Evolutionary conservation across 441 rosid genomes (phyloP).

Genomic region (Erodium trifolium): DNA sequence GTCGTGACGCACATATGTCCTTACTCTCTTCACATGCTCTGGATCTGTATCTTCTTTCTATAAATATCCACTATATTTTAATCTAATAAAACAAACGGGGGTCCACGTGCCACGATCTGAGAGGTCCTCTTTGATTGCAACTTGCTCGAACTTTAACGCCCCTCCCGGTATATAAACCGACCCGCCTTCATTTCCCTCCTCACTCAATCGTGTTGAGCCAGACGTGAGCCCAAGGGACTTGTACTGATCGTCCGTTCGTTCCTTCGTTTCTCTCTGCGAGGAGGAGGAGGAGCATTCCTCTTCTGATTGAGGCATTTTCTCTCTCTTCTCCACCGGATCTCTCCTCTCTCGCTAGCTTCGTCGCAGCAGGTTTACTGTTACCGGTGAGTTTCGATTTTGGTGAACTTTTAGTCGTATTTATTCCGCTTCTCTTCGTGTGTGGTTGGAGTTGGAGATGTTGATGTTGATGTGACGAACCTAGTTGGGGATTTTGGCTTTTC

Average conservation of each 20-base stretch:
- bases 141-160: not conserved
- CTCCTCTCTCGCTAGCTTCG: not conserved
- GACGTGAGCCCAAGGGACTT: not conserved
- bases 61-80: not conserved
- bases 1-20: not conserved
- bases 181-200: not conserved
- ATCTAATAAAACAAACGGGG: not conserved
- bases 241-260: not conserved
- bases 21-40: not conserved
- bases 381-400: not conserved
- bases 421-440: not conserved
- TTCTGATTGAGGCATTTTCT: not conserved
- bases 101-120: not conserved
- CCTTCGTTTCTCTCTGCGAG: not conserved
- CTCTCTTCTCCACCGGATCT: not conserved
- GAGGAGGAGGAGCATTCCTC: too few species aligned
- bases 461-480: not conserved
- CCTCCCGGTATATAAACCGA: not conserved
- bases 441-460: not conserved
- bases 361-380: not conserved
- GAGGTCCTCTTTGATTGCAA: not conserved
- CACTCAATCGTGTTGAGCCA: not conserved
- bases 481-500: not conserved
- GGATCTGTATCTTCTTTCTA: not conserved
- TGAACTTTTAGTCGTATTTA: not conserved